Evolutionary conservation across 1,284 basidiomycete species (phyloP).

Genomic region (Malassezia caprae): DNA sequence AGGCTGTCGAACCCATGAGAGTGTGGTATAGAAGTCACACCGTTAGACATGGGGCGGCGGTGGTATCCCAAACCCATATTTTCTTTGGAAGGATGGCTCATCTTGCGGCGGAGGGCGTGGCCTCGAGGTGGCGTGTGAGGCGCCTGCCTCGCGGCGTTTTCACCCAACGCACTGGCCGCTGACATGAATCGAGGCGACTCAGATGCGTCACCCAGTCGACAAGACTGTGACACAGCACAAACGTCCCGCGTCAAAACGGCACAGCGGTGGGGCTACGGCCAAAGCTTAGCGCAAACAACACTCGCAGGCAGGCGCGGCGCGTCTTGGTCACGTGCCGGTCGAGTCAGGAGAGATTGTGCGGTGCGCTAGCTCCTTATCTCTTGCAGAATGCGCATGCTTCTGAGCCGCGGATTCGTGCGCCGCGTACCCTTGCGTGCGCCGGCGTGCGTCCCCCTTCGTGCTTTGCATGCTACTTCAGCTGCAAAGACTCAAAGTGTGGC

Average conservation of each 20-base stretch:
- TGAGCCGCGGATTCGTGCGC: constrained; percentile 1
- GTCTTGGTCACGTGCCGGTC: constrained; percentile 2
- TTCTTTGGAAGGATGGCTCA: constrained; percentile 1
- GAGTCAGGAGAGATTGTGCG: not conserved
- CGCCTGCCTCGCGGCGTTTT: not conserved
- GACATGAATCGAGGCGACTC: not conserved
- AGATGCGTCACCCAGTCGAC: not conserved
- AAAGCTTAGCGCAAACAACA: not conserved
- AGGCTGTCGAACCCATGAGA: constrained; percentile 33
- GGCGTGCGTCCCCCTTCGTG: not conserved
- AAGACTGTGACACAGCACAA: not conserved
- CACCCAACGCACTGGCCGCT: not conserved
- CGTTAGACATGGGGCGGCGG: not conserved
- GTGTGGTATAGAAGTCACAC: not conserved
- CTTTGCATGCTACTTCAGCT: not conserved
- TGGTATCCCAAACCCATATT: constrained; percentile 1
- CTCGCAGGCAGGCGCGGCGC: not conserved
- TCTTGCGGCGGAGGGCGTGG: not conserved
- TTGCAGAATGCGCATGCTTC: constrained; percentile 1
- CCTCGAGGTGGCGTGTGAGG: not conserved
- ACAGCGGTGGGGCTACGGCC: not conserved
- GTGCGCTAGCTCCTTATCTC: not conserved
- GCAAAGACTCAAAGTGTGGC: not conserved
- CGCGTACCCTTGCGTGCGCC: not conserved
- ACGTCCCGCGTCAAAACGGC: not conserved